Percentiles rank a stretch among this genome's conserved stretches.
Evolutionary conservation across 768 basidiomycete genomes (phyloP).

Genomic region (Crassisporium funariophilum): DNA sequence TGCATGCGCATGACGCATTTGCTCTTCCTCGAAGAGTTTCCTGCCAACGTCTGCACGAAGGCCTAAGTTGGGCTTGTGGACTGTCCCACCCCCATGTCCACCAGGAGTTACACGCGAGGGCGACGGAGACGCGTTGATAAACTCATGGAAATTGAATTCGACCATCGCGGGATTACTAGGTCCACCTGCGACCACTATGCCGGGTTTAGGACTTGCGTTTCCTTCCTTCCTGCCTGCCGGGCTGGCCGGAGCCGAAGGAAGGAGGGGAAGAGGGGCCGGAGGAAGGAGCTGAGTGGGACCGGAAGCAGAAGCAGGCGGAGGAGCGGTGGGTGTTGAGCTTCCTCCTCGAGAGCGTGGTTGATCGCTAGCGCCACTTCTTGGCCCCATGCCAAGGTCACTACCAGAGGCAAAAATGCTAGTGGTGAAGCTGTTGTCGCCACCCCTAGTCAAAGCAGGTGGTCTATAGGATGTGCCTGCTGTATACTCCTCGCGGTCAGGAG

Average conservation of each 20-base stretch:
- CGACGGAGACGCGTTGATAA: slow-evolving; percentile 72
- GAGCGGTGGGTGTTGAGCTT: slow-evolving; percentile 2
- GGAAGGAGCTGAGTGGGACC: slow-evolving; percentile 22
- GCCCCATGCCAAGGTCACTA: slow-evolving; percentile 28
- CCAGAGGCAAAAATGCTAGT: slow-evolving; percentile 47
- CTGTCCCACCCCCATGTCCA: slow-evolving; percentile 15
- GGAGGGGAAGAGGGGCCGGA: slow-evolving; percentile 22
- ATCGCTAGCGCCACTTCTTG: slow-evolving; percentile 7
- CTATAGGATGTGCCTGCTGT: slow-evolving; percentile 21
- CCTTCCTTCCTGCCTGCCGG: slow-evolving; percentile 22
- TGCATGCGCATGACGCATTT: slow-evolving; percentile 45
- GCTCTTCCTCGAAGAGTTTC: slow-evolving; percentile 73
- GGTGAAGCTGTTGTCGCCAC: slow-evolving; percentile 44
- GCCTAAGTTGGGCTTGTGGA: slow-evolving; percentile 46
- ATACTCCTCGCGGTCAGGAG: slow-evolving; percentile 20
- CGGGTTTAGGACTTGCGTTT: slow-evolving; percentile 36
- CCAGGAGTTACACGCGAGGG: slow-evolving; percentile 41
- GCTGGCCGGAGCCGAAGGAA: slow-evolving; percentile 22
- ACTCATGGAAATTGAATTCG: slow-evolving; percentile 71
- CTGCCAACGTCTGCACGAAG: slow-evolving; percentile 66
- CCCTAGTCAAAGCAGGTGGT: slow-evolving; percentile 27
- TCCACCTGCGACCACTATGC: slow-evolving; percentile 20
- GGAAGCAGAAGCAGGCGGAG: slow-evolving; percentile 6
- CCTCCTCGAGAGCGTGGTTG: slow-evolving; percentile 1
- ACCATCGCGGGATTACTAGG: slow-evolving; percentile 28